Conservation (phyloP, 345 rosid genomes). For the Linum trigynum region DNA sequence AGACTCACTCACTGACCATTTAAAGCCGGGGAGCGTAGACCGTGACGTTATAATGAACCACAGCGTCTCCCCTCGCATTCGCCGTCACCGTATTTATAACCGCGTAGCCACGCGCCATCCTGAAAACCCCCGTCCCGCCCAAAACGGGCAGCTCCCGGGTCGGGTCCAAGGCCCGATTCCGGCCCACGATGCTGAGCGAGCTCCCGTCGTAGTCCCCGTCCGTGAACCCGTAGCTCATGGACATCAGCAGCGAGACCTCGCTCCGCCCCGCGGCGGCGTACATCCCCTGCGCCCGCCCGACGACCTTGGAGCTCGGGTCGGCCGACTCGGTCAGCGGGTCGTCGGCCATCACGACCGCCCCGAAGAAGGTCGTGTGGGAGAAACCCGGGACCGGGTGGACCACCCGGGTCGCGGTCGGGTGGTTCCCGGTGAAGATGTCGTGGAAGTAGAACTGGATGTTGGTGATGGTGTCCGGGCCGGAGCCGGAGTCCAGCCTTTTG, state of each 20-base stretch:
- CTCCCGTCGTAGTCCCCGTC: conserved; percentile 17
- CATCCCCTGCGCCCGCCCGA: conserved; percentile 24
- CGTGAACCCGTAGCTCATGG: conserved; percentile 15
- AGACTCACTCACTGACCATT: too few species aligned
- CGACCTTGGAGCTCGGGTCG: conserved; percentile 13
- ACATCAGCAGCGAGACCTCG: conserved; percentile 19
- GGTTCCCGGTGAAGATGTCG: background rate
- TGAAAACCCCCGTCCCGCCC: conserved; percentile 20
- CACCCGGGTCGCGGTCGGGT: background rate
- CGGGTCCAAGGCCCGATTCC: conserved; percentile 14
- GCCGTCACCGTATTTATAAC: background rate
- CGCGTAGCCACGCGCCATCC: conserved; percentile 15
- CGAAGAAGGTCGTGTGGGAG: conserved; percentile 3
- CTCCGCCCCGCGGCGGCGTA: conserved; percentile 16
- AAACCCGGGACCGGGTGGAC: background rate
- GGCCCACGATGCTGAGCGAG: conserved; percentile 17
- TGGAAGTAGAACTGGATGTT: background rate
- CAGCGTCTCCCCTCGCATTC: background rate
- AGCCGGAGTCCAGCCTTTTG: too few species aligned
- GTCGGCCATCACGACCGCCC: conserved; percentile 17
- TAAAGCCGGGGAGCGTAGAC: background rate
- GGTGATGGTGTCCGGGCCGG: background rate
- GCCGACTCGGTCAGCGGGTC: conserved; percentile 22
- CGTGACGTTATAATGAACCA: background rate
- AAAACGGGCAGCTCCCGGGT: conserved; percentile 23